Percentiles rank a stretch among this genome's conserved stretches.
phyloP scores from a whole-genome alignment of 176 grass and related monocot genomes.

The Oryza meyeriana region DNA sequence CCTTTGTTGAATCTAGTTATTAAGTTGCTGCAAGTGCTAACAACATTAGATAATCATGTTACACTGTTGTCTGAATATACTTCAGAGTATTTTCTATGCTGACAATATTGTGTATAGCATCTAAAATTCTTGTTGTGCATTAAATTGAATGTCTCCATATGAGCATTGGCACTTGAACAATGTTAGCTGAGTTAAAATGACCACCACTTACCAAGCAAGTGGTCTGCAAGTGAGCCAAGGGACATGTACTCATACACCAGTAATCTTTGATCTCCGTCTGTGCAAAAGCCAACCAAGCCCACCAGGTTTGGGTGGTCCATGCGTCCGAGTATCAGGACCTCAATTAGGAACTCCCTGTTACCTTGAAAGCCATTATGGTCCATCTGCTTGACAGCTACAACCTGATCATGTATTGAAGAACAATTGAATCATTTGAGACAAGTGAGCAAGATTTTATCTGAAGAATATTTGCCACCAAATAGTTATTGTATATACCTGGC shows the following conservation, averaged over 20 bases:
- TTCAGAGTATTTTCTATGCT: constrained; percentile 5
- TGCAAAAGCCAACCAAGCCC: constrained; percentile 77
- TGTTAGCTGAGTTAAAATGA: neutral
- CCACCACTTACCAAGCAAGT: constrained; percentile 59
- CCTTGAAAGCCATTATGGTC: constrained; percentile 74
- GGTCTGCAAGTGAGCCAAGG: constrained; percentile 67
- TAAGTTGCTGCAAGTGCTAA: neutral
- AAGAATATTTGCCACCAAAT: neutral
- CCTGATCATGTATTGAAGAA: constrained; percentile 35
- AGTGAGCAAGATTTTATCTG: neutral
- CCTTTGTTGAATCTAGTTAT: neutral
- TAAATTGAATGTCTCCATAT: neutral
- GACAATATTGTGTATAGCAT: neutral
- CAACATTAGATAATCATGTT: neutral
- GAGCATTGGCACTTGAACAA: neutral
- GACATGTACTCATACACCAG: constrained; percentile 92
- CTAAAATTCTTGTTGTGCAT: neutral
- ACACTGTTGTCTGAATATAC: neutral
- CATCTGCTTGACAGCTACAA: constrained; percentile 91
- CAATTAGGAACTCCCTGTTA: constrained; percentile 78
- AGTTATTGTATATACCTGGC: constrained; percentile 52
- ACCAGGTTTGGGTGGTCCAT: constrained; percentile 83
- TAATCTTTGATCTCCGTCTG: constrained; percentile 82
- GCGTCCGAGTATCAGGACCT: constrained; percentile 78
- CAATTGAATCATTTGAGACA: neutral